Base-by-base conservation (phyloP, 2,329 filamentous ascomycete genomes). In the Fusarium sacchari region DNA sequence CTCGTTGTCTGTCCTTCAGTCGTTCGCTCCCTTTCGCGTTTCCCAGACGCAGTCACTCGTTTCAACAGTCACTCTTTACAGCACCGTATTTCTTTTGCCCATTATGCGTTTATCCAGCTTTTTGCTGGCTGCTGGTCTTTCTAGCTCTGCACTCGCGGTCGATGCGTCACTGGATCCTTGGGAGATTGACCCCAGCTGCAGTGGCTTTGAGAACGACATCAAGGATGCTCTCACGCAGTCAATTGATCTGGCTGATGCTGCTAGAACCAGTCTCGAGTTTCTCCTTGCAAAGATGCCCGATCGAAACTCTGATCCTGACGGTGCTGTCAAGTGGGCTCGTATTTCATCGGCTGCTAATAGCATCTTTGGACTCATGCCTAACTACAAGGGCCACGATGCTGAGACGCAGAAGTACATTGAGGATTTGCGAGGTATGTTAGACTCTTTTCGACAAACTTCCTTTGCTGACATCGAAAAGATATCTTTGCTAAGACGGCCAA, bases 221-320 rank as follows among this genome's bases (percentile, higher is more conserved):
- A 67, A 61, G 3, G 28, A 60, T 17, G 53, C 65, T 7, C 18
- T 67, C 7, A 67, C 63, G 0, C 43, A 67, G 22, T 67, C 65
- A 10, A 61, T 67, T 11, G 65, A 60, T 7, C 22, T 67, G 3
- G 63, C 65, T 22, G 55, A 67, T 4, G 65, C 65, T 24, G 65
- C 63, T 1, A 67, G 26, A 17, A n/a, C 28, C 5, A 60, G 52
- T 11, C 63, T 67, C 2, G 55, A 67, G 2, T 24, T 60, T 26
- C 44, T 67, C 0, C 22, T 40, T 12, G 20, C 46, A 18, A 61
- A 12, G 8, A 34, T 60, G 46, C 65, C 65, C 2, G 65, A 67
- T 3, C 13, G n/a, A 0, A 52, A 18, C 7, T 22, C 26, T 7
- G 65, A 67, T 15, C 40, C 39, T 2, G 63, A 67, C 2, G 56